Evolutionary conservation across 306 rosid genomes (phyloP).

Genomic region (Sindora glabra): DNA sequence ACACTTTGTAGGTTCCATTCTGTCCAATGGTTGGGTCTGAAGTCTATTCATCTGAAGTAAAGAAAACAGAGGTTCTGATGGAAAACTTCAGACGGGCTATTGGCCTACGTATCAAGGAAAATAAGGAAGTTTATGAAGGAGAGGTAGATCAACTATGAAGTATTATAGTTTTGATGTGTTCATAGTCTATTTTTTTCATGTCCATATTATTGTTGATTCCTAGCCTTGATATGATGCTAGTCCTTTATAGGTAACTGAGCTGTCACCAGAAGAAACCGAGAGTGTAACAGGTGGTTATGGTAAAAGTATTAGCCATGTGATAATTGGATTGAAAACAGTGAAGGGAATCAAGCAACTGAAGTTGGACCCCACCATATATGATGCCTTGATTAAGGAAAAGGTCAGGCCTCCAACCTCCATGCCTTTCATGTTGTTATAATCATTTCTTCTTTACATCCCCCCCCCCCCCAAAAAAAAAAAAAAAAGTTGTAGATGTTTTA

Average conservation of each 20-base stretch:
- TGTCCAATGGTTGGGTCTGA: slow-evolving; percentile 99
- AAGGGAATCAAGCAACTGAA: slow-evolving; percentile 96
- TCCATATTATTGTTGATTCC: slow-evolving; percentile 2
- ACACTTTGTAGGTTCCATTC: slow-evolving; percentile 62
- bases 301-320: slow-evolving; percentile 95
- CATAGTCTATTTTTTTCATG: slow-evolving; percentile 1
- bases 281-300: slow-evolving; percentile 94
- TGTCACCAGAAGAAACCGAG: slow-evolving; percentile 92
- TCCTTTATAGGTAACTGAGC: slow-evolving; percentile 69
- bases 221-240: slow-evolving; percentile 10
- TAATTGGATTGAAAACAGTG: slow-evolving; percentile 85
- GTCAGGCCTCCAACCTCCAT: slow-evolving; percentile 26
- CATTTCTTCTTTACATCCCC: not conserved
- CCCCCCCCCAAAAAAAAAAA: too few relatives aligned
- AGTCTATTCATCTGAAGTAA: slow-evolving; percentile 92
- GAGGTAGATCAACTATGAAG: slow-evolving; percentile 50
- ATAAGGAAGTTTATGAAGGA: slow-evolving; percentile 94
- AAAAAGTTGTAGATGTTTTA: not conserved
- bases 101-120: slow-evolving; percentile 92
- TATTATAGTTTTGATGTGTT: not conserved
- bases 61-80: slow-evolving; percentile 95
- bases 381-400: slow-evolving; percentile 92
- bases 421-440: not conserved
- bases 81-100: slow-evolving; percentile 88
- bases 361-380: slow-evolving; percentile 94